Conservation (phyloP, 2,329 filamentous ascomycete genomes). For the Plectosphaerella plurivora region DNA sequence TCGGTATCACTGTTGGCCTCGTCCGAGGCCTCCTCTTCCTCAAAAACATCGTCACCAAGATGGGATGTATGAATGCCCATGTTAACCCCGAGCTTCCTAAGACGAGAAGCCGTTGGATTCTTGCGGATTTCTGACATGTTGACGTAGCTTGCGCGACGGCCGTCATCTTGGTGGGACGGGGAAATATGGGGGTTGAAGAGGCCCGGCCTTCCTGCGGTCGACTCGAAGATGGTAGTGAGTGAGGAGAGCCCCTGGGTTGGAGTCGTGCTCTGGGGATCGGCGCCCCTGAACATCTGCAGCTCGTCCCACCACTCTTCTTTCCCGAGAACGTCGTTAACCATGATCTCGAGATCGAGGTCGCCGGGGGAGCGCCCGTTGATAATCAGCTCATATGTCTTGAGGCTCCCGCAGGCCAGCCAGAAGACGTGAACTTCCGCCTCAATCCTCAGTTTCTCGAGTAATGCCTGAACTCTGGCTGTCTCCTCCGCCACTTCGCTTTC, state of each 20-base stretch:
- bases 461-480: slow-evolving; percentile 61
- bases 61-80: slow-evolving; percentile 74
- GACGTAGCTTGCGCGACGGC: slow-evolving; percentile 44
- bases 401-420: slow-evolving; percentile 69
- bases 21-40: slow-evolving; percentile 29
- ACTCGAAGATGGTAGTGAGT: slow-evolving; percentile 38
- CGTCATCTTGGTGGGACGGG: slow-evolving; percentile 15
- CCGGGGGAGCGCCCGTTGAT: slow-evolving; percentile 61
- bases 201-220: slow-evolving; percentile 34
- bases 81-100: slow-evolving; percentile 57
- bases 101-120: slow-evolving; percentile 48
- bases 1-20: slow-evolving; percentile 10
- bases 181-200: slow-evolving; percentile 36
- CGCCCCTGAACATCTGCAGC: slow-evolving; percentile 52
- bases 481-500: slow-evolving; percentile 81
- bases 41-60: slow-evolving; percentile 58
- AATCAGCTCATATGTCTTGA: slow-evolving; percentile 72
- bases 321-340: slow-evolving; percentile 62
- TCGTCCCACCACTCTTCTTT: slow-evolving; percentile 83
- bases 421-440: slow-evolving; percentile 76
- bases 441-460: slow-evolving; percentile 78
- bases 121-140: slow-evolving; percentile 59
- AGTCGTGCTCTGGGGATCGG: slow-evolving; percentile 26
- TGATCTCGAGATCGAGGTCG: slow-evolving; percentile 41
- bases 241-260: slow-evolving; percentile 38